Evolutionary conservation across 108 stramenopile species (phyloP).

Genomic region (Parietichytrium sp.): DNA sequence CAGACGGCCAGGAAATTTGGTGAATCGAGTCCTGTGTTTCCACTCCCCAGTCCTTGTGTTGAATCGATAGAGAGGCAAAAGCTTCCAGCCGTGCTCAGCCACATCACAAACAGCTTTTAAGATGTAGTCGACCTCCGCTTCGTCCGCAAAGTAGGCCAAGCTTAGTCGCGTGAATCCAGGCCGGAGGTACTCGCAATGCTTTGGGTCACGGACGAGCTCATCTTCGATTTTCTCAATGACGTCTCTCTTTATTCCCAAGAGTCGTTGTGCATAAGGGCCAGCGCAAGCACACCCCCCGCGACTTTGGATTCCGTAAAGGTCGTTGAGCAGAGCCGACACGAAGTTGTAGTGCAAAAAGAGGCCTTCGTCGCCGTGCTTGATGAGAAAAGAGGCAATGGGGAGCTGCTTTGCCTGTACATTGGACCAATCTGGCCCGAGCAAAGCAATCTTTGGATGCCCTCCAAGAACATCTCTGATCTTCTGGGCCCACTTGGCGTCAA

Average conservation of each 20-base stretch:
- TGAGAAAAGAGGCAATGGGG: conserved; percentile 79
- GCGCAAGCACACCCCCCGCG: conserved; percentile 87
- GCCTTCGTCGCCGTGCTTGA: not conserved
- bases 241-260: conserved; percentile 71
- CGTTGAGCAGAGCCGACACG: conserved; percentile 91
- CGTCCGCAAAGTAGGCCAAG: conserved; percentile 72
- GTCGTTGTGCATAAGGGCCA: conserved; percentile 78
- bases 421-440: conserved; percentile 15
- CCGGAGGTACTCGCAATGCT: conserved; percentile 73
- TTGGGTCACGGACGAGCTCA: conserved; percentile 75
- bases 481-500: not conserved
- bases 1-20: conserved; percentile 28
- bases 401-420: conserved; percentile 46
- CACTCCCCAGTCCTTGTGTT: conserved; percentile 53
- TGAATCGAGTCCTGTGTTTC: conserved; percentile 37
- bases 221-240: conserved; percentile 72
- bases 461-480: not conserved
- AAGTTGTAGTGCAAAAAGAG: conserved; percentile 86
- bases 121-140: conserved; percentile 81
- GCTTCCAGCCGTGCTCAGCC: conserved; percentile 76
- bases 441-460: not conserved
- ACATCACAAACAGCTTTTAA: conserved; percentile 81
- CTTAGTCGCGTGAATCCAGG: conserved; percentile 89
- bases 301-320: conserved; percentile 95
- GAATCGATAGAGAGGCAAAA: conserved; percentile 81